Base-by-base conservation (phyloP, 169 alveolate species). In the Eimeria maxima region DNA sequence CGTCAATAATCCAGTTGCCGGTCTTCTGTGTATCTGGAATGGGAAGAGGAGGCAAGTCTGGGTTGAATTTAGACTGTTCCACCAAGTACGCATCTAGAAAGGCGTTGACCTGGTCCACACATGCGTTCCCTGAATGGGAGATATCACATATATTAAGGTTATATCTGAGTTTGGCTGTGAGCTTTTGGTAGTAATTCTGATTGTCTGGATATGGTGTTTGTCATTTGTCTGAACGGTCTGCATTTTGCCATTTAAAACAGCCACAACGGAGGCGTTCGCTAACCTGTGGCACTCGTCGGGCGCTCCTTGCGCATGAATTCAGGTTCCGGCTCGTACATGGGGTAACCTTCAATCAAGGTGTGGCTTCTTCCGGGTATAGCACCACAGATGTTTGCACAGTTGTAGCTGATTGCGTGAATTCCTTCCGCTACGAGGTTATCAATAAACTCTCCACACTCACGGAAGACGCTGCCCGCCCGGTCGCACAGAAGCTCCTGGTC, bases 81-180 rank as follows among this genome's bases (percentile, higher is more conserved):
- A 50, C 88, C 71, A 93, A 27, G 84, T 94, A 93, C 87, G 96
- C 96, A 33, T 93, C 96, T 10, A 93, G 93, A 71, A 93, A 93
- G 44, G 96, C 96, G 60, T 93, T 93, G 27, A 93, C 55, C 93
- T 93, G 96, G 87, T 93, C 96, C 78, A 93, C 88, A 24, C 96
- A 93, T 29, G 90, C 81, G 80, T 83, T 93, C 16, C 96, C 96
- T 93, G 80, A 24, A 55, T 33, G n/a, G 27, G 42, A 27, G 84
- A 42, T 53, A 33, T 33, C 38, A 33, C 38, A 20, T 7, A 84
- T 38, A 27, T 42, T 6, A 18, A 24, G 33, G 7, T 11, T 13
- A 33, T 71, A 71, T 71, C 7, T n/a, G n/a, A n/a, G n/a, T n/a
- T n/a, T n/a, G 76, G 22, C 45, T 22, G 10, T 27, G 76, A 3